Conservation (phyloP, 257 asterid species). For the Parsonsia alboflavescens region DNA sequence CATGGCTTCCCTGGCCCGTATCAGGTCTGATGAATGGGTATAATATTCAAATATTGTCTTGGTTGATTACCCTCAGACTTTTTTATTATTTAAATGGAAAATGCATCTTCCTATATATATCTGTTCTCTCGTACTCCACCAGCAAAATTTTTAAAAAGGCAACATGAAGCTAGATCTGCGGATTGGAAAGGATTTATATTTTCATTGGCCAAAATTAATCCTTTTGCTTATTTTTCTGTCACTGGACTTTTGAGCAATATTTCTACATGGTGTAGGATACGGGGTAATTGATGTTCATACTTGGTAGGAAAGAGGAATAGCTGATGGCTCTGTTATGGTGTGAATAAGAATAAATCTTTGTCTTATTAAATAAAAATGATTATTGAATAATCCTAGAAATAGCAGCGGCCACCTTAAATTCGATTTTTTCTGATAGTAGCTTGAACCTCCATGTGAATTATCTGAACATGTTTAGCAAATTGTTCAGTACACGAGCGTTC, state of each 20-base stretch:
- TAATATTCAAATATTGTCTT: not conserved
- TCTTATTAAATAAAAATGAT: not conserved
- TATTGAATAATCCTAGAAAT: not conserved
- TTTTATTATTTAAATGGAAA: not conserved
- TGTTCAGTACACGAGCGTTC: too few relatives aligned
- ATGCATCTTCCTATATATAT: not conserved
- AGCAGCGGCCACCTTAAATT: too few relatives aligned
- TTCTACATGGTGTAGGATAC: not conserved
- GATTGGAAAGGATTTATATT: not conserved
- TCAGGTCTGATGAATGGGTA: constrained; percentile 80
- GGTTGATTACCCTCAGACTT: not conserved
- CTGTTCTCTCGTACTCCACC: not conserved
- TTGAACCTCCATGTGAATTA: too few relatives aligned
- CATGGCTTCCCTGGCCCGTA: constrained; percentile 42
- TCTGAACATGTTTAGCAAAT: too few relatives aligned
- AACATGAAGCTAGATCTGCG: not conserved
- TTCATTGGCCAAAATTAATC: not conserved
- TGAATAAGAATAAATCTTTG: not conserved
- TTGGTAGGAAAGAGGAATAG: not conserved
- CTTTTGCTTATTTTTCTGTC: not conserved
- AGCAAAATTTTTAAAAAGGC: not conserved
- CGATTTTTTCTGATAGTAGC: too few relatives aligned
- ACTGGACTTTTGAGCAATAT: not conserved
- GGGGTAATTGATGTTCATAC: too few relatives aligned
- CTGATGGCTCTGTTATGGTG: not conserved